These are phyloP conservation scores for Dryas octopetala DNA, from an alignment of 306 rosid genomes.

Conservation along the genomic window DNA sequence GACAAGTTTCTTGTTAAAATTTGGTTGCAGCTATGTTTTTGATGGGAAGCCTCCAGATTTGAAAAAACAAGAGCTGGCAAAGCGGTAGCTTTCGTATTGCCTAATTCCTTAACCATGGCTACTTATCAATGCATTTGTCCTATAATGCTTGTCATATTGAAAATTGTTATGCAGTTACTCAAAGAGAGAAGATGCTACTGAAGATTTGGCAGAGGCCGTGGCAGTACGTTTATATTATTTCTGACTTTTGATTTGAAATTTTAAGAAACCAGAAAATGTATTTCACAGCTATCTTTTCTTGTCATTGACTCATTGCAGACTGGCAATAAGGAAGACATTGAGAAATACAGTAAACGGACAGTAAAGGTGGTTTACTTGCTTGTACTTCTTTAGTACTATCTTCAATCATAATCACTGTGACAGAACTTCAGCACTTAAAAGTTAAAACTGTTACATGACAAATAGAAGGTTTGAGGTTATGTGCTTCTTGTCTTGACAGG, in stretches of 20 bases:
- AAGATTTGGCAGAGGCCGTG: slow-evolving; percentile 66
- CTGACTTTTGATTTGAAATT: background rate
- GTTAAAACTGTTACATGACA: background rate
- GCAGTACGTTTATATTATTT: slow-evolving; percentile 47
- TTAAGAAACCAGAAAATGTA: slow-evolving; percentile 6
- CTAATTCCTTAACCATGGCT: background rate
- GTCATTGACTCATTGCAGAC: slow-evolving; percentile 35
- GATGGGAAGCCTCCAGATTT: slow-evolving; percentile 91
- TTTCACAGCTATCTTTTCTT: slow-evolving; percentile 26
- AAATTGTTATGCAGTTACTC: slow-evolving; percentile 49
- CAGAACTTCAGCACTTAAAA: background rate
- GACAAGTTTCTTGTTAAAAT: background rate
- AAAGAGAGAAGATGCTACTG: slow-evolving; percentile 78
- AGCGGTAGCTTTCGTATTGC: slow-evolving; percentile 54
- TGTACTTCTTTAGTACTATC: background rate
- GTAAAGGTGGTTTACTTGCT: slow-evolving; percentile 66
- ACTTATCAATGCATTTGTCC: slow-evolving; percentile 2
- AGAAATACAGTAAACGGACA: slow-evolving; percentile 91
- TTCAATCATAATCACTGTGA: background rate
- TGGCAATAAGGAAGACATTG: slow-evolving; percentile 87
- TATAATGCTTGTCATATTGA: slow-evolving; percentile 12
- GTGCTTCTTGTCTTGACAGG: slow-evolving; percentile 47
- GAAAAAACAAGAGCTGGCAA: slow-evolving; percentile 92
- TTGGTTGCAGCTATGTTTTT: slow-evolving; percentile 71
- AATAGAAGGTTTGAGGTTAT: slow-evolving; percentile 22